Evolutionary conservation across 345 rosid species (phyloP).

Genomic region (Pistacia vera): DNA sequence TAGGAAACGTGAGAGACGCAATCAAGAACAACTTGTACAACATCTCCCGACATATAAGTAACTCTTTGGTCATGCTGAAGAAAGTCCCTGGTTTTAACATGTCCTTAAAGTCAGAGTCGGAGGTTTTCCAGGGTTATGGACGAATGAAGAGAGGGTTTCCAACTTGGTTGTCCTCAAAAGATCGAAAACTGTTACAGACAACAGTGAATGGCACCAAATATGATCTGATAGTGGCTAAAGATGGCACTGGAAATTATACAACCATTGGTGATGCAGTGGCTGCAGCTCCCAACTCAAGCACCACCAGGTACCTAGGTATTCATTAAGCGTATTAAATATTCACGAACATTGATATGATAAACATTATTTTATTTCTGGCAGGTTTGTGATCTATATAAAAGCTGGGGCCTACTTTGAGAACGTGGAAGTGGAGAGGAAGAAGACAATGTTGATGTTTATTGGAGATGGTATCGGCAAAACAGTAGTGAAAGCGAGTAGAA

Average conservation of each 20-base stretch:
- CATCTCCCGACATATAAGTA: slow-evolving; percentile 66
- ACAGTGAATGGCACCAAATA: slow-evolving; percentile 33
- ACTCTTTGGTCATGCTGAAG: slow-evolving; percentile 64
- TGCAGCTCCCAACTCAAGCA: slow-evolving; percentile 70
- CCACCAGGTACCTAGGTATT: slow-evolving; percentile 49
- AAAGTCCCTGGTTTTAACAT: slow-evolving; percentile 49
- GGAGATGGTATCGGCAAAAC: slow-evolving; percentile 93
- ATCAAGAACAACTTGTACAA: slow-evolving; percentile 50
- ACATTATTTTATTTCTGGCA: slow-evolving; percentile 13
- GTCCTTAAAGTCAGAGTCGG: slow-evolving; percentile 24
- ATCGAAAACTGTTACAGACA: slow-evolving; percentile 48
- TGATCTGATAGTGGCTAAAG: slow-evolving; percentile 67
- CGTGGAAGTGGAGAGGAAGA: slow-evolving; percentile 65
- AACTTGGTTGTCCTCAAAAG: slow-evolving; percentile 51
- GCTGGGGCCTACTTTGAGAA: slow-evolving; percentile 72
- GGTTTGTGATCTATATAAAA: slow-evolving; percentile 84
- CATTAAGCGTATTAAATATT: no score
- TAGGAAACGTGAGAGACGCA: slow-evolving; percentile 32
- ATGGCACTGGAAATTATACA: slow-evolving; percentile 70
- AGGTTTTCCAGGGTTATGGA: slow-evolving; percentile 43
- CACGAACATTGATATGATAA: background rate
- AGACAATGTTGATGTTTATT: slow-evolving; percentile 63
- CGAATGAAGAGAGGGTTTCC: slow-evolving; percentile 56
- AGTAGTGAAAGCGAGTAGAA: slow-evolving; percentile 59
- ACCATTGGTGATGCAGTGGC: slow-evolving; percentile 64